A percentile compares a stretch with the other conserved stretches of the same genome.
Evolutionary conservation across 208 protist genomes (phyloP).

Genomic region (Crithidia sp.): DNA sequence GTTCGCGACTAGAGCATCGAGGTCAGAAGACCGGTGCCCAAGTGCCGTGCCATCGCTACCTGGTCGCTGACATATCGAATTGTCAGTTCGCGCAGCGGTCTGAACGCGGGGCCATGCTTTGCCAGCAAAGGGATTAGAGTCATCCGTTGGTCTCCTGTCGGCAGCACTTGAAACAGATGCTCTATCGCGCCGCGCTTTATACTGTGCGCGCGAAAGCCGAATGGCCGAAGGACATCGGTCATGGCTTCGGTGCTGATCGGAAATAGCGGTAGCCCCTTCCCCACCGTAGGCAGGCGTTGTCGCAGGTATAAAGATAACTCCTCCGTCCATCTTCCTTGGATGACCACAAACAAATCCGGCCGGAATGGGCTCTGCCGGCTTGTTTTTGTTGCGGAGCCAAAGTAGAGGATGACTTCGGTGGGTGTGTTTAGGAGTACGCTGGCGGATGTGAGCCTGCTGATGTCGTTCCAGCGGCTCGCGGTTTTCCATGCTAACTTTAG

Average conservation of each 20-base stretch:
- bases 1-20: slow-evolving; percentile 14
- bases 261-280: background rate
- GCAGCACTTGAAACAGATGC: slow-evolving; percentile 3
- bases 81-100: slow-evolving; percentile 11
- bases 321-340: slow-evolving; percentile 1
- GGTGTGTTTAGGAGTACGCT: background rate
- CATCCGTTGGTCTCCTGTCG: background rate
- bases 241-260: slow-evolving; percentile 18
- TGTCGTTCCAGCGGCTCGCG: slow-evolving; percentile 23
- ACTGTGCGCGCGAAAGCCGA: slow-evolving; percentile 32
- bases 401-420: slow-evolving; percentile 17
- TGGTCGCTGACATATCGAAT: slow-evolving; percentile 24
- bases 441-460: background rate
- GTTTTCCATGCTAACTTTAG: slow-evolving; percentile 27
- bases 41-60: slow-evolving; percentile 16
- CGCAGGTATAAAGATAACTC: background rate
- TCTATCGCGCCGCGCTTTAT: slow-evolving; percentile 24
- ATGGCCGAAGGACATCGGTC: slow-evolving; percentile 6
- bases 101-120: slow-evolving; percentile 16
- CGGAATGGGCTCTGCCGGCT: slow-evolving; percentile 15
- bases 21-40: slow-evolving; percentile 20
- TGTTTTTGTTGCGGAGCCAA: slow-evolving; percentile 19
- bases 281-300: background rate
- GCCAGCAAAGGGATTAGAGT: slow-evolving; percentile 16
- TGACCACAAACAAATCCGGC: slow-evolving; percentile 14